Percentiles rank a stretch among this genome's conserved stretches.
Conservation (phyloP, 108 stramenopile species). For the Skeletonema potamos region DNA sequence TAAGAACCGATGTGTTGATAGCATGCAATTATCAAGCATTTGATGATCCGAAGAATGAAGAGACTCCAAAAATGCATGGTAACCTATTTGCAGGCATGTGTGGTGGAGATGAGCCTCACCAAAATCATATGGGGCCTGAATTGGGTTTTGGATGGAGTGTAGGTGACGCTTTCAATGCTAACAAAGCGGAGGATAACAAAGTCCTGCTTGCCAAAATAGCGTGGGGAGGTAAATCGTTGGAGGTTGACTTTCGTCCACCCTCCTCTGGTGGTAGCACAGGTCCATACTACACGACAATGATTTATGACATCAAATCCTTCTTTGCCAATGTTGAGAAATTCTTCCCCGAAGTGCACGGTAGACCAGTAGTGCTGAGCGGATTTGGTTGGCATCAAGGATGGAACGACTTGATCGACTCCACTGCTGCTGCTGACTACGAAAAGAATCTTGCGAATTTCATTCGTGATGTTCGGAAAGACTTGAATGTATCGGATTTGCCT, state of each 20-base stretch:
- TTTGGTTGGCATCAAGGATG: conserved; percentile 55
- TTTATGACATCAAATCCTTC: conserved; percentile 5
- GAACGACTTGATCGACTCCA: conserved; percentile 35
- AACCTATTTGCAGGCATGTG: neutral
- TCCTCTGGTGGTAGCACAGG: conserved; percentile 10
- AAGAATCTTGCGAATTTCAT: conserved; percentile 45
- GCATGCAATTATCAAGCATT: neutral
- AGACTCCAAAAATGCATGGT: neutral
- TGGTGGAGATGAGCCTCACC: neutral
- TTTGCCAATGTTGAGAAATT: conserved; percentile 8
- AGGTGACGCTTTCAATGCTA: conserved; percentile 13
- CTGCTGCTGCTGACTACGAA: conserved; percentile 25
- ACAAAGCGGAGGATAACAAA: conserved; percentile 3
- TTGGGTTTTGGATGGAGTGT: conserved; percentile 26
- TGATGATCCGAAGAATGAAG: neutral
- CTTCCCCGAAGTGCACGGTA: conserved; percentile 9
- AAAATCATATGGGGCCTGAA: conserved; percentile 6
- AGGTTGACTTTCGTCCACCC: conserved; percentile 48
- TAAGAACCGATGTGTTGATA: neutral
- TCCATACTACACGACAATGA: conserved; percentile 11
- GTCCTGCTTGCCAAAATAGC: conserved; percentile 46
- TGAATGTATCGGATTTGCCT: conserved; percentile 33
- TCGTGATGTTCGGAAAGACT: conserved; percentile 41
- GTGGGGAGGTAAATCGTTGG: conserved; percentile 48
- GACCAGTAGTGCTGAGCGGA: conserved; percentile 19